Base-by-base conservation (phyloP, 306 rosid species). In the Vigna nakashimae region DNA sequence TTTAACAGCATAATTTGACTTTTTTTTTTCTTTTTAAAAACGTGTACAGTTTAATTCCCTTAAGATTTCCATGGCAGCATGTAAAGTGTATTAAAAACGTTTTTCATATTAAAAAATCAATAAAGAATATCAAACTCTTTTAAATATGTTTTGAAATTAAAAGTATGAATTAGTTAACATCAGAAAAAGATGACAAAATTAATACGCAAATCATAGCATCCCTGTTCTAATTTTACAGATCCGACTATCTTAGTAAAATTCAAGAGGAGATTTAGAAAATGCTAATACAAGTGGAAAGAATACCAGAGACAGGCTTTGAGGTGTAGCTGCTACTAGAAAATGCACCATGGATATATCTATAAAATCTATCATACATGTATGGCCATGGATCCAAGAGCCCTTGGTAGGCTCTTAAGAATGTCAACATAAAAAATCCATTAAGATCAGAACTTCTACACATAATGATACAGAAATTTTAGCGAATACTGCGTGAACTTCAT, bases 401-500 rank as follows among this genome's bases (percentile, higher is more conserved):
- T 64, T 63, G 7, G 50, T 14, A 20, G 20, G 58, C 11, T 14
- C 57, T 70, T 14, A 20, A 46, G 32, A 32, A 59, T 50, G 58
- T 51, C 13, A n/a, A 55, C 65, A 74, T 34, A 26, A 46, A 80
- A 45, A 80, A 24, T 49, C 26, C 68, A 57, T 40, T 46, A n/a
- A 81, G 51, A 26, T n/a, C 15, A 20, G 48, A 48, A 71, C 6
- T n/a, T 49, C 11, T 57, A 58, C 16, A 13, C 30, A 74, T 10
- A 43, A 9, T 34, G 16, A 55, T 43, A 30, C 36, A 13, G 17
- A 42, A 63, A 16, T 28, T 3, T 34, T 26, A 71, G 65, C 16
- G 72, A 77, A 72, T 57, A 42, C 65, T 65, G 26, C 59, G 60
- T 62, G 75, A 84, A 55, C 49, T 26, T 75, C 67, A 64, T 46